Percentiles rank a stretch among this genome's conserved stretches.
Conservation (phyloP, 495 filamentous ascomycete species). For the Aspergillus homomorphus region DNA sequence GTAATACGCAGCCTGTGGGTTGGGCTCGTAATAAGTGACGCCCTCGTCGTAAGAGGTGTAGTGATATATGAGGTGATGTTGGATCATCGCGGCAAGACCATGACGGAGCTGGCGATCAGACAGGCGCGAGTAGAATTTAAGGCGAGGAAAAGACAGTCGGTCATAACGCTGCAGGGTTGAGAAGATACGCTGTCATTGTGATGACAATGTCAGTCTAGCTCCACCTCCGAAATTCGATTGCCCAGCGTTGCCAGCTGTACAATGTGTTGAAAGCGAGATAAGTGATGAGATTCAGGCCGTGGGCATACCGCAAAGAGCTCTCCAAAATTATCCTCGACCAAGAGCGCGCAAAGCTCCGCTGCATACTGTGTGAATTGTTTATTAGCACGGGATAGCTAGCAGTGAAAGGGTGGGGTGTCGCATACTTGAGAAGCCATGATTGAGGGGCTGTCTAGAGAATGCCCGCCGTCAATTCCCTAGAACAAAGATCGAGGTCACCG, state of each 20-base stretch:
- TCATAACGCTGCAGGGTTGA: slow-evolving; percentile 73
- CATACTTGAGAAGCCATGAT: slow-evolving; percentile 56
- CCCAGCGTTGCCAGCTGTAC: too few relatives aligned
- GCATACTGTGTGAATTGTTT: slow-evolving; percentile 40
- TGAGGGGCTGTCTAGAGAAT: slow-evolving; percentile 59
- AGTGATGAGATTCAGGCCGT: not conserved
- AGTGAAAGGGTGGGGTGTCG: slow-evolving; percentile 9
- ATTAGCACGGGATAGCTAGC: slow-evolving; percentile 16
- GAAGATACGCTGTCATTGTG: slow-evolving; percentile 64
- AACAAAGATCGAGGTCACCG: slow-evolving; percentile 65
- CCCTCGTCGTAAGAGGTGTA: slow-evolving; percentile 60
- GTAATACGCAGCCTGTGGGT: slow-evolving; percentile 69
- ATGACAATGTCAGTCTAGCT: slow-evolving; percentile 10
- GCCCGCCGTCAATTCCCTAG: slow-evolving; percentile 62
- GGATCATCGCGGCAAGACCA: slow-evolving; percentile 78
- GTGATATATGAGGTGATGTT: slow-evolving; percentile 82
- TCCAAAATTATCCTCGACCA: slow-evolving; percentile 86
- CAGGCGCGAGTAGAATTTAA: slow-evolving; percentile 66
- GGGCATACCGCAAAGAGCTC: slow-evolving; percentile 81
- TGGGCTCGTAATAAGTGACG: slow-evolving; percentile 74
- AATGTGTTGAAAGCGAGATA: not conserved
- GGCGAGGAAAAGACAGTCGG: slow-evolving; percentile 63
- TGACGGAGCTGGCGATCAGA: slow-evolving; percentile 66
- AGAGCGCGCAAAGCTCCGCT: slow-evolving; percentile 79
- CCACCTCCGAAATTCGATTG: not conserved